phyloP scores from a whole-genome alignment of 306 rosid genomes.

The Malus asiatica region DNA sequence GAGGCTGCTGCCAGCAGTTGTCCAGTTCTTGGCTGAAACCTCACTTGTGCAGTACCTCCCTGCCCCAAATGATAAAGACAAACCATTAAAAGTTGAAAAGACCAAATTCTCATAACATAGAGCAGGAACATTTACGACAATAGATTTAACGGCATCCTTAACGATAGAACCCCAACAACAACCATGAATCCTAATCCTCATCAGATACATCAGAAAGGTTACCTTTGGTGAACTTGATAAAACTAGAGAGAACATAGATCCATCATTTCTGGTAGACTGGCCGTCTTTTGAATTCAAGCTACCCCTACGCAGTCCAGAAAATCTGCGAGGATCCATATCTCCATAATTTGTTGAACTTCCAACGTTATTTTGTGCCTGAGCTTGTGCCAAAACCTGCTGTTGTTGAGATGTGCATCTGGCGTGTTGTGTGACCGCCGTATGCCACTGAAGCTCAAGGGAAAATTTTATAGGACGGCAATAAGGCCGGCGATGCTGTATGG shows the following conservation, averaged over 20 bases:
- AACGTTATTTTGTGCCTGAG: constrained; percentile 1
- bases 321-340: constrained; percentile 75
- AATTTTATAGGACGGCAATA: too few species aligned
- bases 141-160: background rate
- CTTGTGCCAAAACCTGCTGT: constrained; percentile 65
- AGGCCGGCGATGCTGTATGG: too few species aligned
- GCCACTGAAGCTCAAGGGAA: too few species aligned
- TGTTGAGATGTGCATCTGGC: constrained; percentile 71
- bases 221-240: constrained; percentile 90
- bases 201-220: background rate
- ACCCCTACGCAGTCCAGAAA: constrained; percentile 43
- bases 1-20: constrained; percentile 70
- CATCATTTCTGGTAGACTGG: constrained; percentile 61
- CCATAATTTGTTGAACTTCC: constrained; percentile 42
- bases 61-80: constrained; percentile 25
- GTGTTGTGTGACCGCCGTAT: too few species aligned
- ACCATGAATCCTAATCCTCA: too few species aligned
- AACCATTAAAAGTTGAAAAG: background rate
- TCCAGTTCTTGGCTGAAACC: constrained; percentile 84
- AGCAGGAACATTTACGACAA: background rate
- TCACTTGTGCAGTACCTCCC: constrained; percentile 80
- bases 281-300: constrained; percentile 62
- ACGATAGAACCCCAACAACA: background rate
- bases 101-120: background rate
- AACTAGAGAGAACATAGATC: constrained; percentile 74